phyloP scores from a whole-genome alignment of 257 asterid genomes.

The Solanum virginianum region DNA sequence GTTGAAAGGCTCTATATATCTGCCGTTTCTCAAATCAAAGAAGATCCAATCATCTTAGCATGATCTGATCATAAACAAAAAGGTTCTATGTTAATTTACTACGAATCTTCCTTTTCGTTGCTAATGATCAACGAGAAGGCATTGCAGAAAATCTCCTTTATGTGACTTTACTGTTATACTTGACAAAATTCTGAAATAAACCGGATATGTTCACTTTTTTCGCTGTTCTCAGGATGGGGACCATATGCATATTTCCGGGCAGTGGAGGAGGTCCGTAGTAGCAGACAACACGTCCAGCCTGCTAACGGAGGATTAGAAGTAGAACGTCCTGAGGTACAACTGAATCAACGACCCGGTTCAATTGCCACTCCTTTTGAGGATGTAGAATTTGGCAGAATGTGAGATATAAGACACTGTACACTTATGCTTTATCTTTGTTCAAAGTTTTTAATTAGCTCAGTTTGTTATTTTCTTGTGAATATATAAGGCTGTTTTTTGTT shows the following conservation, averaged over 20 bases:
- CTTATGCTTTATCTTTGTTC: background rate
- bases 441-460: background rate
- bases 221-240: conserved; percentile 47
- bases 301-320: conserved; percentile 1
- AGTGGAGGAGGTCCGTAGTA: conserved; percentile 41
- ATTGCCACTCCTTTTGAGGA: background rate
- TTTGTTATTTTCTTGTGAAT: background rate
- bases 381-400: conserved; percentile 17
- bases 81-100: background rate
- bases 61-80: background rate
- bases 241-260: conserved; percentile 69
- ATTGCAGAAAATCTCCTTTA: background rate
- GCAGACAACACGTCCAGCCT: background rate
- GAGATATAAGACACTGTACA: background rate
- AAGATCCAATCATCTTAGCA: background rate
- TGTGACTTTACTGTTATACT: background rate
- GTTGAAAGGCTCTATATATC: background rate
- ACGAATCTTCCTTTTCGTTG: background rate
- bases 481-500: background rate
- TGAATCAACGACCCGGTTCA: background rate
- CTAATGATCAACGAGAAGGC: background rate
- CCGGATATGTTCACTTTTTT: background rate
- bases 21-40: background rate
- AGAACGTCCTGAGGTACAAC: conserved; percentile 5
- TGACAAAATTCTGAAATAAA: background rate